phyloP scores from a whole-genome alignment of 1,284 basidiomycete genomes.

The Cutaneotrichosporon spelunceum region DNA sequence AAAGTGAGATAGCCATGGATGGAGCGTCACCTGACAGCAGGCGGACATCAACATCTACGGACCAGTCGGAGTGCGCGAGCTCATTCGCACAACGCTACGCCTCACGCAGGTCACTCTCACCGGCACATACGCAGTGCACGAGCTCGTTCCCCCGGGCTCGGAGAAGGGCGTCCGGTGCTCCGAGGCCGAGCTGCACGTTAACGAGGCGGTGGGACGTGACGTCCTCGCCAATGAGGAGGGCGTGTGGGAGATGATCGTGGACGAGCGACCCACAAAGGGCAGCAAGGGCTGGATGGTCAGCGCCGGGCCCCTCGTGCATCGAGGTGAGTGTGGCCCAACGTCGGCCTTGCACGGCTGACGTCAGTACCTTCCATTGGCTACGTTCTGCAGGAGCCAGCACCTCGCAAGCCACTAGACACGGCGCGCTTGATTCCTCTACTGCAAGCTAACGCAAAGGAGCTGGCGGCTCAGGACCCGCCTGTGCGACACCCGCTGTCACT shows the following conservation, averaged over 20 bases:
- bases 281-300: constrained; percentile 60
- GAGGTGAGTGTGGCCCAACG: constrained; percentile 57
- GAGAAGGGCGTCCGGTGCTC: constrained; percentile 60
- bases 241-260: constrained; percentile 63
- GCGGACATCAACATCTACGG: constrained; percentile 75
- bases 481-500: constrained; percentile 69
- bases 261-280: constrained; percentile 32
- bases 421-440: constrained; percentile 47
- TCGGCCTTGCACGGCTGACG: constrained; percentile 1
- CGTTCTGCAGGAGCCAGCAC: constrained; percentile 64
- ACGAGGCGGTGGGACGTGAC: constrained; percentile 67
- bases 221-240: constrained; percentile 63
- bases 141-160: constrained; percentile 60
- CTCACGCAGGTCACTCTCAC: constrained; percentile 66
- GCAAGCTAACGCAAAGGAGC: constrained; percentile 54
- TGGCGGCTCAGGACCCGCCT: constrained; percentile 55
- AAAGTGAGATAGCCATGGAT: constrained; percentile 25
- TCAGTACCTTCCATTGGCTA: constrained; percentile 81
- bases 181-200: constrained; percentile 58
- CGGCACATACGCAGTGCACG: constrained; percentile 74
- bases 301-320: constrained; percentile 75
- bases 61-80: constrained; percentile 72
- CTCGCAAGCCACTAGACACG: constrained; percentile 49
- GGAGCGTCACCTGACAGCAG: constrained; percentile 28
- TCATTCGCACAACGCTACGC: constrained; percentile 68